Conservation (phyloP, 1,284 basidiomycete genomes). For the Ustilago bromivora region DNA sequence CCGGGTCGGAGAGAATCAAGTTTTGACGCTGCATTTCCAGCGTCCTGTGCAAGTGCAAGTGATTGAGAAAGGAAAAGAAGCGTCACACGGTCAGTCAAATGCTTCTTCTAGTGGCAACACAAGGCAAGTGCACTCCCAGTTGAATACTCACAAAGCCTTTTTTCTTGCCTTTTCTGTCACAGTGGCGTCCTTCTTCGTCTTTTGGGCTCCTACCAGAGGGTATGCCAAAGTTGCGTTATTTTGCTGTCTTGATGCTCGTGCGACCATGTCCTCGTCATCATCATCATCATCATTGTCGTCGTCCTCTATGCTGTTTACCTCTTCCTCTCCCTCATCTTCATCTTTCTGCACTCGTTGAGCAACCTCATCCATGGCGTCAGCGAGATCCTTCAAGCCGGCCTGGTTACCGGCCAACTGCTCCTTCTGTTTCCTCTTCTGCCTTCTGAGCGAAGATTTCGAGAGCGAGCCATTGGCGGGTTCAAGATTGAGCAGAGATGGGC, state of each 20-base stretch:
- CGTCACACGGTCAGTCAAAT: background rate
- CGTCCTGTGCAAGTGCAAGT: constrained; percentile 24
- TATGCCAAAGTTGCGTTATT: constrained; percentile 13
- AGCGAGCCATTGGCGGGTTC: constrained; percentile 22
- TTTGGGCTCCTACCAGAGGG: constrained; percentile 28
- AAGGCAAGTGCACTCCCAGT: background rate
- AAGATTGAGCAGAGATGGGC: constrained; percentile 30
- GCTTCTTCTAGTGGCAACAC: background rate
- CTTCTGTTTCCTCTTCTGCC: constrained; percentile 57
- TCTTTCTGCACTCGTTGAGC: constrained; percentile 35
- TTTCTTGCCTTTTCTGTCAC: constrained; percentile 58
- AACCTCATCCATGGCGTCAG: constrained; percentile 45
- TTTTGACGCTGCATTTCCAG: constrained; percentile 61
- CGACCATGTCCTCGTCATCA: constrained; percentile 23
- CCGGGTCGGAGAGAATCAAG: constrained; percentile 58
- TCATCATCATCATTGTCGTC: constrained; percentile 3
- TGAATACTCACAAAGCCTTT: constrained; percentile 56
- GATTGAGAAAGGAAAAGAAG: background rate
- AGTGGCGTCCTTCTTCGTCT: constrained; percentile 36
- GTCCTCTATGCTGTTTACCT: constrained; percentile 19
- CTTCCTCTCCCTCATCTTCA: constrained; percentile 25
- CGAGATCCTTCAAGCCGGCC: constrained; percentile 57
- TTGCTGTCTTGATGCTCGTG: constrained; percentile 8
- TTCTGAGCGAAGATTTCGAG: constrained; percentile 57
- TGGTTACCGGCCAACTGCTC: constrained; percentile 62